A percentile compares a stretch with the other conserved stretches of the same genome.
phyloP scores from a whole-genome alignment of 768 basidiomycete species.

The Arthromyces matolae region DNA sequence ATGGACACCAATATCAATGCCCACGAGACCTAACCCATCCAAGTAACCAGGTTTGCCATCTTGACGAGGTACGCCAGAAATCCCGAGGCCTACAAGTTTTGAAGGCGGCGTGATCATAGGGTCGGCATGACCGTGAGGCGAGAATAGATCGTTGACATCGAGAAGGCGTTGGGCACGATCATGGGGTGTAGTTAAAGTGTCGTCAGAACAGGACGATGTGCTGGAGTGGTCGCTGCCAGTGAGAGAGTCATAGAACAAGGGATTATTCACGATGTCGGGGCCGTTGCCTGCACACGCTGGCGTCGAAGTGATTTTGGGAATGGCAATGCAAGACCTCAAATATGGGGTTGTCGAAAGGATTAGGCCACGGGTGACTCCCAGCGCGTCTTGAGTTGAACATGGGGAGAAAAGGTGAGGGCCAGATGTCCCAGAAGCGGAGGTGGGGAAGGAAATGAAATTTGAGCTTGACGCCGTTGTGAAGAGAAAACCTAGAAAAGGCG shows the following conservation, averaged over 20 bases:
- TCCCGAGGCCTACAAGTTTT: slow-evolving; percentile 12
- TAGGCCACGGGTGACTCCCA: slow-evolving; percentile 1
- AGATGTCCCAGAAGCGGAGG: neutral
- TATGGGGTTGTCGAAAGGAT: slow-evolving; percentile 6
- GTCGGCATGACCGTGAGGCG: slow-evolving; percentile 1
- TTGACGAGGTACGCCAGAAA: slow-evolving; percentile 14
- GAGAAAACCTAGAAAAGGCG: slow-evolving; percentile 2
- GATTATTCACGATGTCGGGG: neutral
- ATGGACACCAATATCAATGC: too few relatives aligned
- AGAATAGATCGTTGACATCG: slow-evolving; percentile 8
- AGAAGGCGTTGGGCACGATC: neutral
- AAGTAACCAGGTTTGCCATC: slow-evolving; percentile 9
- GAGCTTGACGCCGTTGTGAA: too few relatives aligned
- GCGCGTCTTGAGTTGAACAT: neutral
- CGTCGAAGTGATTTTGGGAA: slow-evolving; percentile 3
- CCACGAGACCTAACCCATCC: slow-evolving; percentile 14
- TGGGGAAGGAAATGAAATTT: neutral
- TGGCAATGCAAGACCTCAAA: slow-evolving; percentile 5
- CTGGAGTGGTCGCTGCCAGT: too few relatives aligned
- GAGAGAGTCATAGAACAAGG: slow-evolving; percentile 10
- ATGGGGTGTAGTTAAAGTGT: neutral
- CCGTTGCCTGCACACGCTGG: neutral
- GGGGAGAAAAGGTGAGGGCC: neutral
- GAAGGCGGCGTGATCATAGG: neutral
- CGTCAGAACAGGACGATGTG: slow-evolving; percentile 10